A percentile compares a stretch with the other conserved stretches of the same genome.
Conservation (phyloP, 768 basidiomycete species). For the Collybiopsis luxurians region DNA sequence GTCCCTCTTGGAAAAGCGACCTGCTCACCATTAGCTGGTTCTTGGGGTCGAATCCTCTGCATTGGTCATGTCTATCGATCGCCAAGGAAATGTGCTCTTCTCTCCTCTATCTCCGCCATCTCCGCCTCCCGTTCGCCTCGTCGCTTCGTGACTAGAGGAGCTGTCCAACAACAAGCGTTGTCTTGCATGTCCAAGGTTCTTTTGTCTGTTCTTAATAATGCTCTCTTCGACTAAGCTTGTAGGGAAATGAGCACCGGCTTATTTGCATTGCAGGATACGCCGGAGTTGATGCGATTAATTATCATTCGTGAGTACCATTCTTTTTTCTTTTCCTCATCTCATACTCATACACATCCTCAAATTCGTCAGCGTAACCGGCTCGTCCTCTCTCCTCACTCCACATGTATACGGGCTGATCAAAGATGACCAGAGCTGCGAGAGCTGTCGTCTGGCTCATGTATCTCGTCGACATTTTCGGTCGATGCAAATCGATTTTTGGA, state of each 20-base stretch:
- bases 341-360: slow-evolving; percentile 28
- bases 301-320: slow-evolving; percentile 31
- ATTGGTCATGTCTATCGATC: slow-evolving; percentile 33
- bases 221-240: slow-evolving; percentile 24
- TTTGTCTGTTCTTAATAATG: too few species aligned
- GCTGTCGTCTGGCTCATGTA: slow-evolving; percentile 43
- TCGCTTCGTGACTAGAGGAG: slow-evolving; percentile 26
- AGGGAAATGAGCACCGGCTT: slow-evolving; percentile 36
- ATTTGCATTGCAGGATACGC: slow-evolving; percentile 44
- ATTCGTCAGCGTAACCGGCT: slow-evolving; percentile 41
- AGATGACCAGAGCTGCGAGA: slow-evolving; percentile 32
- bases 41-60: slow-evolving; percentile 33
- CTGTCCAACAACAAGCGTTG: slow-evolving; percentile 30
- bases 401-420: slow-evolving; percentile 46
- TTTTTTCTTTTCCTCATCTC: background rate
- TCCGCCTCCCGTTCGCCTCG: slow-evolving; percentile 31
- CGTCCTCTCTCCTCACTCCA: too few species aligned
- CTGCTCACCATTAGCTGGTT: slow-evolving; percentile 29
- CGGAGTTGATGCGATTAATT: slow-evolving; percentile 43
- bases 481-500: slow-evolving; percentile 31
- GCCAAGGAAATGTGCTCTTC: slow-evolving; percentile 28
- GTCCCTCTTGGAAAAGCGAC: slow-evolving; percentile 25
- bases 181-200: slow-evolving; percentile 32
- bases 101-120: slow-evolving; percentile 29
- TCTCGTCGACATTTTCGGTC: slow-evolving; percentile 40